Evolutionary conservation across 2,329 filamentous ascomycete species (phyloP), one percentile per base, ranked within the genome.

Genomic region (Fonsecaea monophora): DNA sequence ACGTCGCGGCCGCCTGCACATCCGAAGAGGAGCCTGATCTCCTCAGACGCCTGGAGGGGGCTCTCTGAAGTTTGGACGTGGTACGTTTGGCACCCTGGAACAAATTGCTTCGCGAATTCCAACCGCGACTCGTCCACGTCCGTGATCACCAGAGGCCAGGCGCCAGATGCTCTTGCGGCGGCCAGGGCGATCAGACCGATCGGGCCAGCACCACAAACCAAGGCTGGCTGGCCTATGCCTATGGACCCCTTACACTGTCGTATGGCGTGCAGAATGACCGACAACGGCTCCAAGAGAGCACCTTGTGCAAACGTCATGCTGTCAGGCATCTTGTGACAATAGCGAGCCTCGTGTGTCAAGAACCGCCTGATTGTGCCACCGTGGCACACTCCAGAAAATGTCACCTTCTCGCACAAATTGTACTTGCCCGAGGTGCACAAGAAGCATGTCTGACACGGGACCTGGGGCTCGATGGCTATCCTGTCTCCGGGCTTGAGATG

Each of bases 201-300:
- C 1, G 87, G 87, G 0, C 87, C 87, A 10, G 87, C 87, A 30
- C 88, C 87, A 69, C 85, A 89, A 53, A 90, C 79, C 0, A 89
- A 78, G 0, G 82, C 82, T 5, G 83, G 83, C 1, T 82, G 81
- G 21, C 88, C 87, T 5, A 89, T 80, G 1, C 78, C 79, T 15
- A 90, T 77, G 15, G 50, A 54, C 30, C 62, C 63, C 2, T 82
- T 79, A 1, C 84, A 83, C 0, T 80, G 80, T 35, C 82, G 79
- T 65, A 90, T 82, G n/a, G 83, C 88, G 66, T 88, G 85, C 71
- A 90, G 80, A 3, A 86, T 86, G 6, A 90, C 88, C 18, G 84
- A 86, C 6, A 90, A 79, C 1, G 88, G 88, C 70, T 90, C 88
- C 21, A 90, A 83, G 1, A 90, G 82, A 12, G 88, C 87, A 6